Evolutionary conservation across 352 stramenopile species (phyloP), one percentile per base, ranked within the genome.

Genomic region (Pelagophyceae sp.): DNA sequence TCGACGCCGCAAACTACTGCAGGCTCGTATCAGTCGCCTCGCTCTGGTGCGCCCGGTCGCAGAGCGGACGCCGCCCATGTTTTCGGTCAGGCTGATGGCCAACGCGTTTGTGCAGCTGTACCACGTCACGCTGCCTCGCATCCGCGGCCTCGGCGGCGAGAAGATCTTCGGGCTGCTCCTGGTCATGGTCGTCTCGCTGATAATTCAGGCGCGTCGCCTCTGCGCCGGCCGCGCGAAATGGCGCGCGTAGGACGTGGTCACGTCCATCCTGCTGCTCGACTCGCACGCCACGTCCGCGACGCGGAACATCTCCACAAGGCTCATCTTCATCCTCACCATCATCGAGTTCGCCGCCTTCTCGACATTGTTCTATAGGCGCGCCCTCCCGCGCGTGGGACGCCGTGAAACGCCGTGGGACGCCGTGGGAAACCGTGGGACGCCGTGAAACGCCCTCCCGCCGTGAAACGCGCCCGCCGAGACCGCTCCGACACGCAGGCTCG

Each of bases 281-380:
- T 31, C 6, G 33, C 35, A 33, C 35, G 20, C 67, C 17, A 17
- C n/a, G 2, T 58, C 67, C 17, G 67, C 67, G 35, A 74, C 67
- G 35, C 1, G 1, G 2, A 19, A 51, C 20, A 17, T 74, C 17
- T 19, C 33, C 17, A 74, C 67, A 23, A 11, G 67, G 1, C 67
- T 74, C 15, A 58, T 74, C 35, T 50, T 51, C 67, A 74, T 74
- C 33, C 31, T 74, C 35, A 74, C 67, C 17, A 74, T 74, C 38
- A 17, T 74, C 67, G 37, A 51, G 35, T 60, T 74, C 38, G 58
- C 67, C 2, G 67, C 37, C 33, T 74, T 74, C 67, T 27, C 67
- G 37, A 74, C 67, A 1, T 60, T 74, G 3, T 74, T 74, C 29
- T 74, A 74, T n/a, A 33, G 67, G 15, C 67, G 51, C 33, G 35